Conservation (phyloP, 129 eudicot species). For the Pseudognaphalium luteoalbum region DNA sequence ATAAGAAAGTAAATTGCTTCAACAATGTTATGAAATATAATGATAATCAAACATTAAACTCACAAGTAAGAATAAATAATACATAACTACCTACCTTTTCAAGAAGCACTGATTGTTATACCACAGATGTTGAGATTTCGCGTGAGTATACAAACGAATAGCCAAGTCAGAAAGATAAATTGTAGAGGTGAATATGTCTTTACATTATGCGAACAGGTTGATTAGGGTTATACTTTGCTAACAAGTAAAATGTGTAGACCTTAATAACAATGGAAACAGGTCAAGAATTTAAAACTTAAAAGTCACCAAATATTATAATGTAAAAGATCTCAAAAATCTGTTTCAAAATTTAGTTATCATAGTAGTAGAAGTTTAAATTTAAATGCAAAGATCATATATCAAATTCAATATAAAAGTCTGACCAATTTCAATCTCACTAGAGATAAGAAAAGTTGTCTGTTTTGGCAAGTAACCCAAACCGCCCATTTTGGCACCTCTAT, state of each 20-base stretch:
- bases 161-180: conserved; percentile 24
- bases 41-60: background rate
- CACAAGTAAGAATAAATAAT: background rate
- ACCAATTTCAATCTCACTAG: background rate
- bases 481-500: background rate
- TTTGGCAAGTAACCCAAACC: background rate
- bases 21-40: background rate
- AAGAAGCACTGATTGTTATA: conserved; percentile 61
- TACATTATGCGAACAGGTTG: background rate
- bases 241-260: background rate
- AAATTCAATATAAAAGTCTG: background rate
- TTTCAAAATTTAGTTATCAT: background rate
- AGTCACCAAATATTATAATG: background rate
- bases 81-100: conserved; percentile 66
- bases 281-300: background rate
- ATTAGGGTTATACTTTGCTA: background rate
- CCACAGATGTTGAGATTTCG: conserved; percentile 25
- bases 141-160: conserved; percentile 35
- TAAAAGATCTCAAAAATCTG: background rate
- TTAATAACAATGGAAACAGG: background rate
- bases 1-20: conserved; percentile 8
- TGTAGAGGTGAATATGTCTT: background rate
- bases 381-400: background rate
- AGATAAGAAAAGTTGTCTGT: background rate
- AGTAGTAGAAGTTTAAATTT: background rate